Evolutionary conservation across 768 basidiomycete species (phyloP).

Genomic region (Tulasnella sp.): DNA sequence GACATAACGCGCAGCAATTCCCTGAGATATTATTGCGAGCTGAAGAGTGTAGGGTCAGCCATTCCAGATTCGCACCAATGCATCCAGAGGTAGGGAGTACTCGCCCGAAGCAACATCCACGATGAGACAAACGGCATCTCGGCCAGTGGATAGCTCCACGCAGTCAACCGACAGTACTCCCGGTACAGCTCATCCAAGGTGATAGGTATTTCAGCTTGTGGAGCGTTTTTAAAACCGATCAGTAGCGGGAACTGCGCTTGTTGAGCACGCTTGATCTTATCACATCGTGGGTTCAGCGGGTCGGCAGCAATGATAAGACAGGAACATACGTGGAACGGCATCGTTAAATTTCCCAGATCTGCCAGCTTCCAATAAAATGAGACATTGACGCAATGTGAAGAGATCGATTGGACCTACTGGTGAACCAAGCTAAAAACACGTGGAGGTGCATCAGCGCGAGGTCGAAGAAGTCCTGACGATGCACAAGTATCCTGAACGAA

Average conservation of each 20-base stretch:
- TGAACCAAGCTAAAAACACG: not conserved
- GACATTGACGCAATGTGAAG: not conserved
- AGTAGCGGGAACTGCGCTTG: constrained; percentile 7
- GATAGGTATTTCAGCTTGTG: constrained; percentile 47
- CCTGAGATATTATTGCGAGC: constrained; percentile 78
- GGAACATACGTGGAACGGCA: constrained; percentile 55
- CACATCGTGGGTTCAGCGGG: not conserved
- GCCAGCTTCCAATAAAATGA: constrained; percentile 45
- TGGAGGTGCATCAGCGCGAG: not conserved
- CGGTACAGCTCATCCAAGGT: constrained; percentile 64
- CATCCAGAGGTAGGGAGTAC: constrained; percentile 25
- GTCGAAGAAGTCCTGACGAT: not conserved
- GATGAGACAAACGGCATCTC: constrained; percentile 76
- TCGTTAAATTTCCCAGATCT: constrained; percentile 83
- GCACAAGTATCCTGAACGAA: no score
- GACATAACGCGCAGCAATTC: constrained; percentile 80
- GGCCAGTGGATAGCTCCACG: constrained; percentile 61
- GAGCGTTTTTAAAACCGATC: constrained; percentile 54
- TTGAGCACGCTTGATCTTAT: not conserved
- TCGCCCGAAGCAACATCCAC: constrained; percentile 77
- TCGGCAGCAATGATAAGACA: constrained; percentile 33
- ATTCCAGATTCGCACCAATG: not conserved
- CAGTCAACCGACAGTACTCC: constrained; percentile 65
- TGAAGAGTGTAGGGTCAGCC: constrained; percentile 27
- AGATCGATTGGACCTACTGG: not conserved